Evolutionary conservation across 2,329 filamentous ascomycete species (phyloP).

Genomic region (Colletotrichum salicis): DNA sequence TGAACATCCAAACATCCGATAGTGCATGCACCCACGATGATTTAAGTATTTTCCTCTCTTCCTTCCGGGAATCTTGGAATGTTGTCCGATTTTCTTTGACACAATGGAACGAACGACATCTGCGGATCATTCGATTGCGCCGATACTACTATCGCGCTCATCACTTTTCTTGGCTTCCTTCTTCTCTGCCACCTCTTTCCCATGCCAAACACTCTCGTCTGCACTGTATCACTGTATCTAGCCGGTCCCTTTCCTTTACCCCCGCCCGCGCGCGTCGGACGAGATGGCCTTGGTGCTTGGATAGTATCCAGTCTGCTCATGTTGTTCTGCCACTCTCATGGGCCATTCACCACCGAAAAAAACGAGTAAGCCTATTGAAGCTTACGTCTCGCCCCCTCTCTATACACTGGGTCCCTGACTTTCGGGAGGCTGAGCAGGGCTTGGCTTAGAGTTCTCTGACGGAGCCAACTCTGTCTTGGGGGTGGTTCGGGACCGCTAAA

Average conservation of each 20-base stretch:
- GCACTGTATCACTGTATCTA: too few species aligned
- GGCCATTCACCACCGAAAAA: not conserved
- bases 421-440: constrained; percentile 13
- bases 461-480: not conserved
- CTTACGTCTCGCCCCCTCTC: constrained; percentile 25
- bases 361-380: constrained; percentile 33
- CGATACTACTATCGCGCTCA: constrained; percentile 8
- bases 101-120: not conserved
- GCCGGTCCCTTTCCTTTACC: too few species aligned
- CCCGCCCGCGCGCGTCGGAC: not conserved
- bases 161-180: not conserved
- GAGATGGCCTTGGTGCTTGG: constrained; percentile 3
- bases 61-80: not conserved
- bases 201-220: not conserved
- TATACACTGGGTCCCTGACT: constrained; percentile 6
- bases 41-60: not conserved
- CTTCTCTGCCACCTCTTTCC: not conserved
- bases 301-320: not conserved
- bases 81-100: not conserved
- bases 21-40: not conserved
- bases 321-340: not conserved
- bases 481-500: constrained; percentile 7
- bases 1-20: too few species aligned
- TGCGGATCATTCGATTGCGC: constrained; percentile 5
- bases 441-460: constrained; percentile 29